Evolutionary conservation across 2,329 filamentous ascomycete species (phyloP), one percentile per base, ranked within the genome.

Genomic region (Nannizziopsis barbatae): DNA sequence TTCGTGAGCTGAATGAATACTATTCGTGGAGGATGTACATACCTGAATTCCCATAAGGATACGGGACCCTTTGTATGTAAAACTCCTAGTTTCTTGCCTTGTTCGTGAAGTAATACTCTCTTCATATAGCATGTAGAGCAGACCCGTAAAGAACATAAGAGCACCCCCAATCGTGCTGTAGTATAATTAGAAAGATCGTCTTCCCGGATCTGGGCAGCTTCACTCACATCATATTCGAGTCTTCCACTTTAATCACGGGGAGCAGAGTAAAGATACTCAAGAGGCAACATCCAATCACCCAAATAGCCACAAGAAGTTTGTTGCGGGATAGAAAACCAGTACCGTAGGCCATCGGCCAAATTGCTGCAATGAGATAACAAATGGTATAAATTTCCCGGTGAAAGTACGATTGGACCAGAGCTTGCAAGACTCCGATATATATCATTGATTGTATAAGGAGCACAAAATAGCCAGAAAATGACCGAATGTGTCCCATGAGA

Each of bases 211-310:
- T 22, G 49, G 11, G n/a, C n/a, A 2, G 10, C 8, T 9, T 11
- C 14, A 69, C 77, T 62, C 71, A 89, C 83, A 95, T 87, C 20
- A 86, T 71, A 48, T 71, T 74, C 3, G 87, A 63, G 57, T 84
- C 79, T 62, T 98, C 93, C 0, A 79, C 71, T 65, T 96, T 98
- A 65, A 85, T 82, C 1, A 86, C 92, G 1, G 86, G 84, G 1
- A 98, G 72, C 11, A 96, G 67, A 0, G 92, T 98, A 60, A 98
- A 98, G 2, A 77, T 75, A 62, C 90, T 92, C 88, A 96, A 95
- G 3, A 81, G 69, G 1, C 82, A 56, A 65, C 89, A 95, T 3
- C 85, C 84, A 33, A 82, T 58, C 7, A 76, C 74, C 92, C 92
- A 98, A 0, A 80, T 79, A 0, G 71, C 66, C 45, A 78, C 77